phyloP scores from a whole-genome alignment of 192 early-diverging fungal species.

The Geosiphon pyriformis region DNA sequence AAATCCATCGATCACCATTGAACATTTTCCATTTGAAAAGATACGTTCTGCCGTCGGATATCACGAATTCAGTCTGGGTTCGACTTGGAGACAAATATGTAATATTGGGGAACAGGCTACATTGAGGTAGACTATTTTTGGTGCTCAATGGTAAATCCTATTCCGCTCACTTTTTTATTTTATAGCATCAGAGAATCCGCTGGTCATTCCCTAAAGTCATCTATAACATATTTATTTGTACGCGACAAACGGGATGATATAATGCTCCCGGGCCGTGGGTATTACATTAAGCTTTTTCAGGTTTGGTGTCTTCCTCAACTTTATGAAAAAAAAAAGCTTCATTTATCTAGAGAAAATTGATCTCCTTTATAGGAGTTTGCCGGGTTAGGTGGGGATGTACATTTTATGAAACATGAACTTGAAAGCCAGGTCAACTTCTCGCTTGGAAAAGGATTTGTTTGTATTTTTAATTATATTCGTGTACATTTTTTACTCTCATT shows the following conservation, averaged over 20 bases:
- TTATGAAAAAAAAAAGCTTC: too few relatives aligned
- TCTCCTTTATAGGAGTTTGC: conserved; percentile 57
- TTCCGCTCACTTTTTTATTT: too few relatives aligned
- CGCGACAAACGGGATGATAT: conserved; percentile 74
- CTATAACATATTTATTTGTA: conserved; percentile 59
- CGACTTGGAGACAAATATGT: conserved; percentile 74
- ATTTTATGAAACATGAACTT: conserved; percentile 63
- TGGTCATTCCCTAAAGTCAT: conserved; percentile 81
- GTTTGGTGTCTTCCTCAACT: too few relatives aligned
- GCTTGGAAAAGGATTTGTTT: conserved; percentile 54
- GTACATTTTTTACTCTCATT: too few relatives aligned
- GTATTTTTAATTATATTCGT: conserved; percentile 14
- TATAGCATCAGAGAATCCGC: conserved; percentile 67
- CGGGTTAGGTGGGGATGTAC: conserved; percentile 78
- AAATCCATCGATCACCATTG: not conserved
- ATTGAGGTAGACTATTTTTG: conserved; percentile 45
- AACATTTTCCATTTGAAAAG: conserved; percentile 23
- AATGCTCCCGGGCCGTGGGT: conserved; percentile 70
- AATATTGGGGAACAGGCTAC: conserved; percentile 53
- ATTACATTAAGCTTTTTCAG: conserved; percentile 39
- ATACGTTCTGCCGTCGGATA: conserved; percentile 41
- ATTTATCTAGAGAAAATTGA: too few relatives aligned
- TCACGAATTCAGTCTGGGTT: conserved; percentile 66
- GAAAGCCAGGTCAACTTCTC: conserved; percentile 59
- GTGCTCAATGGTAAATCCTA: too few relatives aligned